Evolutionary conservation across 495 filamentous ascomycete species (phyloP), one percentile per base, ranked within the genome.

Genomic region (Amniculicola lignicola): DNA sequence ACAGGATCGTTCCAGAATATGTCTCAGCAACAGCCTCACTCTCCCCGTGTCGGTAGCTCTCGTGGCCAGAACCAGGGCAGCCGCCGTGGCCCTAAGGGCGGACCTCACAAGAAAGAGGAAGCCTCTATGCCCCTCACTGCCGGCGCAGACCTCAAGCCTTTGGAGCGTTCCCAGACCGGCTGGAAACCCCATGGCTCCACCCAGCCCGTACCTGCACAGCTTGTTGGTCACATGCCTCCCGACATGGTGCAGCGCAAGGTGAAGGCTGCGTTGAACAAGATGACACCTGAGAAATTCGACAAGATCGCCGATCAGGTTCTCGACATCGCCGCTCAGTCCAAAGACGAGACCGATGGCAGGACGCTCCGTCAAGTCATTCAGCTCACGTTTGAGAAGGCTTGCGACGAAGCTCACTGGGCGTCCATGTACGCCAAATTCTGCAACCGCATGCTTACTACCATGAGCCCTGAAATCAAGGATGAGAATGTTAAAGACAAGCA

Each of bases 351-450:
- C 4, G 94, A 99, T 67, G 93, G 93, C 31, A 86, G 93, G 15
- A 97, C 94, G 1, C 78, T 99, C 45, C 86, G 93, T 62, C 93
- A 99, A 70, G 90, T 97, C 67, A 99, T 99, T 64, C 90, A 96
- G 68, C 86, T 99, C 49, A 95, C 90, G 2, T 99, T 99, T 66
- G 93, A 97, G 76, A 99, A 99, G 76, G 93, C 93, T 61, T 95
- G 90, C 23, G 93, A 99, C 70, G 93, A 99, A 70, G 89, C 91
- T 59, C 92, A 96, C 72, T 99, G 94, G 94, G 91, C 93, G 27
- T 88, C 88, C 15, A 98, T 97, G 90, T 97, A 97, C 67, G 94
- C 93, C 66, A 94, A 90, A 72, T 99, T 99, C 82, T 95, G 90
- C 78, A 89, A 93, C 78, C 82, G 85, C 47, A 99, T 99, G 93